Percentiles rank a stretch among this genome's conserved stretches.
These are phyloP conservation scores for Uromyces viciae-fabae DNA, from an alignment of 1,284 basidiomycete species.

Conservation along the genomic window DNA sequence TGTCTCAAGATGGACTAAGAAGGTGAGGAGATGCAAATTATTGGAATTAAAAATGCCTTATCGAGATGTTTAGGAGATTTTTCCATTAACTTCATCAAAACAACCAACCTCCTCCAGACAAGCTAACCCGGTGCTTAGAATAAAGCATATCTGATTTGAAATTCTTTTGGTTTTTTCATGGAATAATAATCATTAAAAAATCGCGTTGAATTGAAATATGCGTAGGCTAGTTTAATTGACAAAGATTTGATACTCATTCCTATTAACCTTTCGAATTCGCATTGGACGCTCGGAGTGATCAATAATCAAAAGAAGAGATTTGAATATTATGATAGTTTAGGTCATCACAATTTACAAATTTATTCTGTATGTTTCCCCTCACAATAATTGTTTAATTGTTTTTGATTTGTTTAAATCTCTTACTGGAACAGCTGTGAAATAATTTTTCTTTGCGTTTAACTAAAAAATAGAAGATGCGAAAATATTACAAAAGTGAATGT, in stretches of 20 bases:
- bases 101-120: too few relatives aligned
- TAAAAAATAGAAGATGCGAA: constrained; percentile 48
- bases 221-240: constrained; percentile 52
- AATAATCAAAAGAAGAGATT: constrained; percentile 53
- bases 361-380: constrained; percentile 46
- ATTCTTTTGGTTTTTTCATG: too few relatives aligned
- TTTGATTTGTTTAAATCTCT: not conserved
- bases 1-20: constrained; percentile 54
- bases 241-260: constrained; percentile 54
- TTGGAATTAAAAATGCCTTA: too few relatives aligned
- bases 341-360: constrained; percentile 45
- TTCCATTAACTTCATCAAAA: not conserved
- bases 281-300: constrained; percentile 54
- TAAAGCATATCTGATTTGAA: too few relatives aligned
- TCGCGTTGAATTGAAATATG: not conserved
- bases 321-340: constrained; percentile 55
- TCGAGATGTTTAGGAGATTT: too few relatives aligned
- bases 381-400: not conserved
- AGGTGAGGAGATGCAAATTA: constrained; percentile 28
- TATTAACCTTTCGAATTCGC: constrained; percentile 53
- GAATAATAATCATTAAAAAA: not conserved
- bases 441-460: not conserved
- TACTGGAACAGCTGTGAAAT: constrained; percentile 12
- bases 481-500: constrained; percentile 50
- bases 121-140: too few relatives aligned